Base-by-base conservation (phyloP, 495 filamentous ascomycete genomes). In the Neurospora sp. region DNA sequence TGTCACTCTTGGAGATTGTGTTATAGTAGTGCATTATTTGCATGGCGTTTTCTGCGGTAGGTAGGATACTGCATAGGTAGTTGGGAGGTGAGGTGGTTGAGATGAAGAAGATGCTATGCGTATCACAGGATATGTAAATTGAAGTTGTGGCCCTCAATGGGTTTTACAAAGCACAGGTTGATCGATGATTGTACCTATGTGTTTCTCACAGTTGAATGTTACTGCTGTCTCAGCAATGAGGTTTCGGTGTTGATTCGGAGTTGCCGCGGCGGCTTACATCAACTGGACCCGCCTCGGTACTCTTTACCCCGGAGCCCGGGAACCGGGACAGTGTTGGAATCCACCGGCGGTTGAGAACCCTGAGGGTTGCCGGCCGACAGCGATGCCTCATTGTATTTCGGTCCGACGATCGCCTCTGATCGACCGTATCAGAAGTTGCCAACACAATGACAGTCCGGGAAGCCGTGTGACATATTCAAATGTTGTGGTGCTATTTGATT, bases 11-110 rank as follows among this genome's bases (percentile, higher is more conserved):
- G 53, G 66, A 46, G n/a, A 82, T 86, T 70, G 81, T 83, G 75
- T 88, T 86, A 86, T 79, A 78, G 76, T 79, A 78, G 48, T 80
- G 81, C 76, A 74, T 68, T 73, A 77, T 76, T 10, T 76, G 75
- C 31, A 76, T 71, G 59, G 46, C 20, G 20, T 53, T 53, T 22
- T 27, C 46, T n/a, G 46, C 46, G 46, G 46, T 27, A 53, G 20
- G 14, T 27, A 53, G 46, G 46, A 53, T 53, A 53, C 46, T 53
- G 46, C 46, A 53, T 53, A 12, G 20, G 46, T 27, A 5, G 46
- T 27, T 53, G 10, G 53, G 27, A 31, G 31, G 31, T 18, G 27
- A 66, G 27, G 12, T 53, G 20, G 20, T 53, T 12, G 20, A 53
- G 46, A 22, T 12, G 3, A 27, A 1, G 27, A 66, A 37, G 53